Evolutionary conservation across 495 filamentous ascomycete species (phyloP).

Genomic region (Penicillium pulvis): DNA sequence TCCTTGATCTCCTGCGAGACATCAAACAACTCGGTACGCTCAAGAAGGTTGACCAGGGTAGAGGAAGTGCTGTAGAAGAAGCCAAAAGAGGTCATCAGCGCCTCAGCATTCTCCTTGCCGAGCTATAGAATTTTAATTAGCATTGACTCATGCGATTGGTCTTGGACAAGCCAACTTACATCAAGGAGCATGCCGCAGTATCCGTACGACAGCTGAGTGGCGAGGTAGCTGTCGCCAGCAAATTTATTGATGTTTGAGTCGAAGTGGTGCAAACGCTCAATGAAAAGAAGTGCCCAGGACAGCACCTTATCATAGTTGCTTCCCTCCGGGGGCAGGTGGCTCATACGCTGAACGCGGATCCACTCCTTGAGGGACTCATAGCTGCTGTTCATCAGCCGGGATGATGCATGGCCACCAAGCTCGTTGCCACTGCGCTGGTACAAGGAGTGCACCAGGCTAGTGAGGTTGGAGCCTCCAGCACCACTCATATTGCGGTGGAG

Average conservation of each 20-base stretch:
- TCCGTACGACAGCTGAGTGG: constrained; percentile 38
- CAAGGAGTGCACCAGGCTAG: constrained; percentile 27
- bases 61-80: constrained; percentile 40
- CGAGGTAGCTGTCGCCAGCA: constrained; percentile 38
- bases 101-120: constrained; percentile 36
- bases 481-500: constrained; percentile 24
- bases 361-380: constrained; percentile 33
- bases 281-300: constrained; percentile 34
- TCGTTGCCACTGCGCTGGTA: constrained; percentile 32
- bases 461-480: constrained; percentile 25
- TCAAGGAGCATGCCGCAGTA: constrained; percentile 41
- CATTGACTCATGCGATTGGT: not conserved
- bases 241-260: constrained; percentile 34
- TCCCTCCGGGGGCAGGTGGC: constrained; percentile 39
- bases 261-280: constrained; percentile 37
- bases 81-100: constrained; percentile 37
- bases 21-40: constrained; percentile 36
- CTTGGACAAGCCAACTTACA: constrained; percentile 21
- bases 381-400: constrained; percentile 24
- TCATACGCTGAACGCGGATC: constrained; percentile 37
- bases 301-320: constrained; percentile 44
- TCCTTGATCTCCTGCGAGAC: constrained; percentile 45
- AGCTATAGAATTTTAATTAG: constrained; percentile 26
- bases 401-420: constrained; percentile 18
- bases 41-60: constrained; percentile 35